A percentile compares a stretch with the other conserved stretches of the same genome.
These are phyloP conservation scores for Candida verbasci DNA, from an alignment of 805 yeast genomes.

Conservation along the genomic window DNA sequence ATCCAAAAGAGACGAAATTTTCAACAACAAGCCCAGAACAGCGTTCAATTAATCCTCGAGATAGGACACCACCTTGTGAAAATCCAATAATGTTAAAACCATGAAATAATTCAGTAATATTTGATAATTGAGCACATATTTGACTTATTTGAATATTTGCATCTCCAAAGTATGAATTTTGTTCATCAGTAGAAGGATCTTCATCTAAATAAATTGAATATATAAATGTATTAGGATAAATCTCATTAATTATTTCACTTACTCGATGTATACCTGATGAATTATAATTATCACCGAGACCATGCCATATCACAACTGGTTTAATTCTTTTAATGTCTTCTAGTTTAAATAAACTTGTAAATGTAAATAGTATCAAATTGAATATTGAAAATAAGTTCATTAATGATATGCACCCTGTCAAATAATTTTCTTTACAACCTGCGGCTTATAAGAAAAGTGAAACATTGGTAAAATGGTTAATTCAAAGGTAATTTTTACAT, in stretches of 20 bases:
- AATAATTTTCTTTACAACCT: too few species aligned
- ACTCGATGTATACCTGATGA: conserved; percentile 54
- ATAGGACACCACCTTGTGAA: conserved; percentile 80
- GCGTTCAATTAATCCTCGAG: conserved; percentile 61
- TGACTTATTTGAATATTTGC: conserved; percentile 48
- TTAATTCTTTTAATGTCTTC: conserved; percentile 1
- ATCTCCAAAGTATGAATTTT: conserved; percentile 55
- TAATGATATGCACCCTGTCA: too few species aligned
- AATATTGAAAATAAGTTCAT: background rate
- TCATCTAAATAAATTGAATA: conserved; percentile 51
- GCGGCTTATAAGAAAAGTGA: too few species aligned
- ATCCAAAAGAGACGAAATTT: conserved; percentile 67
- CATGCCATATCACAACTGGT: conserved; percentile 80
- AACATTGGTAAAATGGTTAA: too few species aligned
- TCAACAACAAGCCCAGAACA: conserved; percentile 43
- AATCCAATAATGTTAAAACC: conserved; percentile 77
- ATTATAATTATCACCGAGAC: conserved; percentile 72
- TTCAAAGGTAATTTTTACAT: background rate
- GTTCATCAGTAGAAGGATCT: conserved; percentile 50
- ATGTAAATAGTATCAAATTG: background rate
- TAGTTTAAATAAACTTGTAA: background rate
- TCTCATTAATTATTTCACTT: conserved; percentile 34
- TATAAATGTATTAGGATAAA: conserved; percentile 47
- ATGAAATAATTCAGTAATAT: conserved; percentile 38
- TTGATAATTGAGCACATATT: conserved; percentile 53